Evolutionary conservation across 2,329 filamentous ascomycete genomes (phyloP).

Genomic region (Epichloe brachyelytri): DNA sequence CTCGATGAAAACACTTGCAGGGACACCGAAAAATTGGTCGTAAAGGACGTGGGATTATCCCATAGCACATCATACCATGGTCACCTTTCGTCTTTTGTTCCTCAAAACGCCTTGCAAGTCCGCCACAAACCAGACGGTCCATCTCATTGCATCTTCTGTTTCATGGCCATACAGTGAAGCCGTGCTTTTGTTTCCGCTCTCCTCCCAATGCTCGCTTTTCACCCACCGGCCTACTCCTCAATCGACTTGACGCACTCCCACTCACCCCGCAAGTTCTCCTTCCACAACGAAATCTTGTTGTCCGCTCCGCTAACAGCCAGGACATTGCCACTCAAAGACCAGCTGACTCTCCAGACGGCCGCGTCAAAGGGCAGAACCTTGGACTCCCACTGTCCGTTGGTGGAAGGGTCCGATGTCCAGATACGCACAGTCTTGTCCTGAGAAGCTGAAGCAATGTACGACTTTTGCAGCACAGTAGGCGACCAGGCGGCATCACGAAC

Average conservation of each 20-base stretch:
- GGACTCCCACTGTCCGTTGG: conserved; percentile 64
- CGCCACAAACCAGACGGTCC: background rate
- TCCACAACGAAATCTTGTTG: conserved; percentile 96
- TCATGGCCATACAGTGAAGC: too few species aligned
- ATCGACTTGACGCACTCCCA: conserved; percentile 98
- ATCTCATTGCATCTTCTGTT: too few species aligned
- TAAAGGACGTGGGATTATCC: background rate
- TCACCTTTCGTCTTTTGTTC: conserved; percentile 19
- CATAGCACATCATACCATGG: background rate
- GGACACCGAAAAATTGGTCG: too few species aligned
- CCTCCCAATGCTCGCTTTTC: background rate
- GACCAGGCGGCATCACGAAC: conserved; percentile 96
- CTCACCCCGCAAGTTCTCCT: conserved; percentile 90
- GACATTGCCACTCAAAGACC: conserved; percentile 94
- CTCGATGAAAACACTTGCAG: too few species aligned
- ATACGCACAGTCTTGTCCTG: conserved; percentile 97
- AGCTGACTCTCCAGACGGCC: conserved; percentile 90
- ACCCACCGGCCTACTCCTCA: conserved; percentile 50
- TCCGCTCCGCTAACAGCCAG: conserved; percentile 86
- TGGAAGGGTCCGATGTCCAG: conserved; percentile 64
- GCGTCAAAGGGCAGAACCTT: conserved; percentile 81
- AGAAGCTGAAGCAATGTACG: conserved; percentile 88
- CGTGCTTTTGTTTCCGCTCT: background rate
- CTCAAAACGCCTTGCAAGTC: conserved; percentile 23
- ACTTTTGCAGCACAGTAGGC: conserved; percentile 86